Base-by-base conservation (phyloP, 176 grass and related monocot genomes). In the Urochloa ruziziensis region DNA sequence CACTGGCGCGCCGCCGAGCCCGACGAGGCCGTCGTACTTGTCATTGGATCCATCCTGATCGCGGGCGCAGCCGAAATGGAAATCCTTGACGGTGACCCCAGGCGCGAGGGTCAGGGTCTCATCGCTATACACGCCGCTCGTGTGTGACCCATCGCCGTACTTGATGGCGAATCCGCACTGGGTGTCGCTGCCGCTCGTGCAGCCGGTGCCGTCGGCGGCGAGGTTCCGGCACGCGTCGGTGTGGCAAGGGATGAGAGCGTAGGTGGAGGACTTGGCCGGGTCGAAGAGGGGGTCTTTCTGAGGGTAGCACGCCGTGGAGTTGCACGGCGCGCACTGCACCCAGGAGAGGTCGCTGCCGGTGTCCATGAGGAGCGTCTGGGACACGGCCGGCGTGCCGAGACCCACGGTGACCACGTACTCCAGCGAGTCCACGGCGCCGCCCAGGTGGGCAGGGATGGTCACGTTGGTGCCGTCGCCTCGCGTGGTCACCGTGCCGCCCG, bases 341-440 rank as follows among this genome's bases (percentile, higher is more conserved):
- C 94, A 97, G 21, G 94, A 85, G 18, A 97, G 27, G 46, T 90
- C 87, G 37, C 89, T 94, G 42, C 89, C 94, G 8, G 94, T 94
- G 85, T 92, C 94, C 47, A 97, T 71, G 62, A 82, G 62, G 34
- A 89, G 0, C 15, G 57, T 70, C 63, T 89, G 78, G 21, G 60
- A 17, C 4, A 77, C 77, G 16, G 71, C 6, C 4, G 88, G 88
- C 34, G 54, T 89, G 83, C 87, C 71, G 5, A 81, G 2, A 54
- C 54, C 54, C 25, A 89, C 0, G 10, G 88, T 89, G 34, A 89
- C 82, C 1, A 84, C 71, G 63, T 89, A 89, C 34, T 81, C 54
- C 44, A 86, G 43, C 10, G 77, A 89, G 88, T 82, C 62, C 3
- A 81, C 82, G 19, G 42, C 7, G 42, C 2, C 6, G 1, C 77